A percentile compares a stretch with the other conserved stretches of the same genome.
phyloP scores from a whole-genome alignment of 805 yeast species.

The Sungouiozyma ichnusensis region DNA sequence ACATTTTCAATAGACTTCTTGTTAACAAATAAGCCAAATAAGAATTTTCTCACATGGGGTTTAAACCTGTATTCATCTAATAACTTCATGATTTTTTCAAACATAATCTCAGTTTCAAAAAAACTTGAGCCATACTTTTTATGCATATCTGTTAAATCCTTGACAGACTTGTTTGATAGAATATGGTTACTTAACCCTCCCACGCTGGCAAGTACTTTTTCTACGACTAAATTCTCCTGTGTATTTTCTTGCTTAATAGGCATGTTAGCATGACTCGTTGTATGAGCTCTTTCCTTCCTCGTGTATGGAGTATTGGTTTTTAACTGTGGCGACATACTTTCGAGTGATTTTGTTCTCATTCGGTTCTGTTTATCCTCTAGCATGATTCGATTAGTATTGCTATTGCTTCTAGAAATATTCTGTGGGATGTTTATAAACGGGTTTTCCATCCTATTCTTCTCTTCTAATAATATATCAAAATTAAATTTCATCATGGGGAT shows the following conservation, averaged over 20 bases:
- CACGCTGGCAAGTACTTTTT: constrained; percentile 30
- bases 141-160: constrained; percentile 46
- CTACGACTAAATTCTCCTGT: constrained; percentile 22
- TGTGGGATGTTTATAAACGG: constrained; percentile 3
- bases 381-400: not conserved
- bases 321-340: not conserved
- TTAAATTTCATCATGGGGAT: constrained; percentile 13
- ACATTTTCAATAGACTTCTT: constrained; percentile 42
- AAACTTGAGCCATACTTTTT: constrained; percentile 38
- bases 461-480: constrained; percentile 17
- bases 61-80: constrained; percentile 51
- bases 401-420: not conserved
- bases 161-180: constrained; percentile 42
- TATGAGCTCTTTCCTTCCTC: constrained; percentile 3
- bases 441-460: constrained; percentile 18
- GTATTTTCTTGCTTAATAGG: not conserved
- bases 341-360: constrained; percentile 1
- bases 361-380: not conserved
- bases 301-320: not conserved
- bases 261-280: constrained; percentile 1
- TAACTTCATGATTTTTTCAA: constrained; percentile 40
- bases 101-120: constrained; percentile 45
- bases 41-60: constrained; percentile 49
- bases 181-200: constrained; percentile 49
- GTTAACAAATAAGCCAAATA: constrained; percentile 54